A percentile compares a stretch with the other conserved stretches of the same genome.
These are phyloP conservation scores for Helenozyma baotianmanensis DNA, from an alignment of 805 yeast species.

Conservation along the genomic window DNA sequence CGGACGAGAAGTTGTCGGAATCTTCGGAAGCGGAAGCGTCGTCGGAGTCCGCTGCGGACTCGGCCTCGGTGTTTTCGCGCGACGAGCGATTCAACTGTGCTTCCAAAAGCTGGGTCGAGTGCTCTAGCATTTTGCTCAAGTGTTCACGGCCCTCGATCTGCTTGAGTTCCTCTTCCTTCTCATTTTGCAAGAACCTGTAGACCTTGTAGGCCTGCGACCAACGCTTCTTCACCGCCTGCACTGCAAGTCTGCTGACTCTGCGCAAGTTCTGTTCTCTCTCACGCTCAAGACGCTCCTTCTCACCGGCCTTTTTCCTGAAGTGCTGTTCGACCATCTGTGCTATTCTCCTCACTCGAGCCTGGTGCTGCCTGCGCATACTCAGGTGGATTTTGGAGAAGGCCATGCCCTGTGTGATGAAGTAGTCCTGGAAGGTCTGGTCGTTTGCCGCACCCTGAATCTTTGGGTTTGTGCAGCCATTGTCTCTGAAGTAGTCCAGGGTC, in stretches of 20 bases:
- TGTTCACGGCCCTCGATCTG: slow-evolving; percentile 82
- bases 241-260: slow-evolving; percentile 73
- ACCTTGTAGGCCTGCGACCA: slow-evolving; percentile 91
- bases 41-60: slow-evolving; percentile 18
- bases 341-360: slow-evolving; percentile 45
- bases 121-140: slow-evolving; percentile 80
- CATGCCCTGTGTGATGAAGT: slow-evolving; percentile 70
- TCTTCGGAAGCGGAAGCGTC: slow-evolving; percentile 10
- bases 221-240: slow-evolving; percentile 79
- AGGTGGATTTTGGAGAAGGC: slow-evolving; percentile 65
- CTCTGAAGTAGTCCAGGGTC: slow-evolving; percentile 43
- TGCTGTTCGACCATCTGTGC: slow-evolving; percentile 82
- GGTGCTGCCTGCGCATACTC: slow-evolving; percentile 59
- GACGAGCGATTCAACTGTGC: slow-evolving; percentile 58
- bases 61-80: slow-evolving; percentile 20
- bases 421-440: slow-evolving; percentile 60
- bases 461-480: slow-evolving; percentile 37
- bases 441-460: slow-evolving; percentile 40
- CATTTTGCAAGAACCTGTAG: slow-evolving; percentile 63
- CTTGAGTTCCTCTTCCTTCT: slow-evolving; percentile 75
- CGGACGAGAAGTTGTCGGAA: slow-evolving; percentile 17
- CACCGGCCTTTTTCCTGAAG: slow-evolving; percentile 81
- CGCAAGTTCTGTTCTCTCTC: slow-evolving; percentile 69
- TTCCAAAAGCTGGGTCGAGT: slow-evolving; percentile 83
- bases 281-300: slow-evolving; percentile 73